Base-by-base conservation (phyloP, 1,139 yeast species). In the Yamadazyma triangularis region DNA sequence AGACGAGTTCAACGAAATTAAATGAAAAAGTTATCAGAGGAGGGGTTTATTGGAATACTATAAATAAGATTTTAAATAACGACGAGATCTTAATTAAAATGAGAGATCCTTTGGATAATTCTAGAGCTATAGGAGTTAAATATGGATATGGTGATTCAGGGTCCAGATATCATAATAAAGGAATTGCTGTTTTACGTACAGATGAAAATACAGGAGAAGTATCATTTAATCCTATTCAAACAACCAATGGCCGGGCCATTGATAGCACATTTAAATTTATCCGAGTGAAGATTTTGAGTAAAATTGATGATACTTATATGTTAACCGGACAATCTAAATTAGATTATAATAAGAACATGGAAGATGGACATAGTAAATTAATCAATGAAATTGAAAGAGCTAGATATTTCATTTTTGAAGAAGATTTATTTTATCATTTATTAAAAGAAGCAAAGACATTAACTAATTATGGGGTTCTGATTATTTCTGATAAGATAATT, bases 71-170 rank as follows among this genome's bases (percentile, higher is more conserved):
- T 2, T 45, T 63, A 29, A 70, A 74, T 18, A 69, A 74, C 33
- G 68, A 82, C 29, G 96, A 88, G 47, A 81, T 83, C 1, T 59
- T 89, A 12, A 81, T 81, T 48, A 84, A 84, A 47, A 68, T 81
- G 23, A 69, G 79, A 34, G 82, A 77, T 34, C 79, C 51, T 44
- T 65, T 27, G 10, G 56, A 50, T 23, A 77, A 77, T 24, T 58
- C 70, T 40, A 30, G 64, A 31, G 64, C 71, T 13, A 64, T 89
- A 26, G 94, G 89, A 2, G 82, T 89, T 23, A 86, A 85, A 47
- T 89, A 84, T 50, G 97, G 97, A 0, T 91, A 77, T 56, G 91
- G 84, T 8, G 96, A 88, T 53, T 79, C 95, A 0, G 98, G 97
- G 0, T 85, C 95, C 1, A 73, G 69, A 23, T 85, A 75, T 46